Percentiles rank a stretch among this genome's conserved stretches.
These are phyloP conservation scores for Trichoderma afroharzianum DNA, from an alignment of 2,329 filamentous ascomycete species.

Conservation along the genomic window DNA sequence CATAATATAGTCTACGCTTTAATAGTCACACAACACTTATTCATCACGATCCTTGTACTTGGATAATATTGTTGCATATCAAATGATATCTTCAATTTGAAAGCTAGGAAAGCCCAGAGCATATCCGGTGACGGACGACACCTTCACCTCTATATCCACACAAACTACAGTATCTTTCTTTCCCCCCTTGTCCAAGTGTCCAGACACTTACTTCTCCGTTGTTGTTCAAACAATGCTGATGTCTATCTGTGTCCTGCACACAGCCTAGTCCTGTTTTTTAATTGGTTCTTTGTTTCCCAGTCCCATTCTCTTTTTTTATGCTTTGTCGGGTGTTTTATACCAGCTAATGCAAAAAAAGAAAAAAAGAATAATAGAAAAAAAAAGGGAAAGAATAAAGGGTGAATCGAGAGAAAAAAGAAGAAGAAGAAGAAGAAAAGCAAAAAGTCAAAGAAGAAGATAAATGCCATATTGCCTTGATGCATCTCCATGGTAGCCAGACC, in stretches of 20 bases:
- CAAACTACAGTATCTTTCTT: slow-evolving; percentile 23
- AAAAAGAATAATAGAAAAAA: not conserved
- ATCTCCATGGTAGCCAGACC: slow-evolving; percentile 25
- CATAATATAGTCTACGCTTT: not conserved
- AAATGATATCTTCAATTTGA: slow-evolving; percentile 10
- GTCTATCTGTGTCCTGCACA: slow-evolving; percentile 19
- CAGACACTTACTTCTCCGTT: slow-evolving; percentile 26
- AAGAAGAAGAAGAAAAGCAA: not conserved
- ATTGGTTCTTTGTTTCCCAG: slow-evolving; percentile 17
- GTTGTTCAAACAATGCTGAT: slow-evolving; percentile 12
- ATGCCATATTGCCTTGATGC: slow-evolving; percentile 14
- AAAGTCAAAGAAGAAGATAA: not conserved
- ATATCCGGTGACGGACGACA: slow-evolving; percentile 42
- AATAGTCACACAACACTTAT: not conserved
- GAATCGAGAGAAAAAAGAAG: not conserved
- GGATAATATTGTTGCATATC: not conserved
- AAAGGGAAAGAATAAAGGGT: not conserved
- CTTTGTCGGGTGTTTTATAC: slow-evolving; percentile 18
- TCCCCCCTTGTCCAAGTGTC: slow-evolving; percentile 20
- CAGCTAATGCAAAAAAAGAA: not conserved
- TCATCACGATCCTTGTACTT: not conserved
- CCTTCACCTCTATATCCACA: slow-evolving; percentile 40
- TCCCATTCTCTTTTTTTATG: slow-evolving; percentile 16
- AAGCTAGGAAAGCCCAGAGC: slow-evolving; percentile 14
- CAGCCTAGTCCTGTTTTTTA: slow-evolving; percentile 9